A percentile compares a stretch with the other conserved stretches of the same genome.
phyloP scores from a whole-genome alignment of 257 asterid species.

The Phtheirospermum japonicum region DNA sequence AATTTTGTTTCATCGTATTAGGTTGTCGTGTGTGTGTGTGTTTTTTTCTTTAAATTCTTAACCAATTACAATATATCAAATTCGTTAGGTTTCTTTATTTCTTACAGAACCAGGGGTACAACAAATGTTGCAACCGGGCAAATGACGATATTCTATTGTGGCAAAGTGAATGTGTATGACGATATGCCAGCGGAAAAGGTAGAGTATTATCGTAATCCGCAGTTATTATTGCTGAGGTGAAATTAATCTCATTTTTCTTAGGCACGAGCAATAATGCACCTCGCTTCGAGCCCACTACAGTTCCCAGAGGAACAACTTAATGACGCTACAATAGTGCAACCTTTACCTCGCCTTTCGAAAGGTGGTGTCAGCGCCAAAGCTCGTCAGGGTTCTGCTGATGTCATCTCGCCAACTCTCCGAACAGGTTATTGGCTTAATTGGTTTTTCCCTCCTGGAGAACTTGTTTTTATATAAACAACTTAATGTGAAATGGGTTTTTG shows the following conservation, averaged over 20 bases:
- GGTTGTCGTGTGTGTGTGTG: not conserved
- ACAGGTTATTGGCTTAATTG: conserved; percentile 45
- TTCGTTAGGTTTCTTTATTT: no score
- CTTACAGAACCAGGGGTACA: conserved; percentile 50
- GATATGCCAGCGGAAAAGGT: conserved; percentile 86
- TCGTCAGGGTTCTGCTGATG: conserved; percentile 50
- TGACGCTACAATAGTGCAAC: conserved; percentile 43
- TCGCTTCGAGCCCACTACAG: conserved; percentile 76
- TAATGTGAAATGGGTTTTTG: conserved; percentile 22
- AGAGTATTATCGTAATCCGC: conserved; percentile 20
- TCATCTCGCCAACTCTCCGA: conserved; percentile 52
- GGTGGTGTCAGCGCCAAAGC: conserved; percentile 40
- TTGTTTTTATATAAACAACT: conserved; percentile 16
- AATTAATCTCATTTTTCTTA: conserved; percentile 26
- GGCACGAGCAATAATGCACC: conserved; percentile 78
- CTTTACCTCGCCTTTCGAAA: conserved; percentile 49
- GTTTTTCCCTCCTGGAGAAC: not conserved
- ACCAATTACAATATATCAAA: no score
- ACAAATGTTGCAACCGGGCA: conserved; percentile 57
- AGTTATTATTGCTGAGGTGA: conserved; percentile 11
- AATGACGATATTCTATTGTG: conserved; percentile 90
- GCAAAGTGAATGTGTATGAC: conserved; percentile 88
- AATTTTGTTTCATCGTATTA: no score
- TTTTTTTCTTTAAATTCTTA: conserved; percentile 10
- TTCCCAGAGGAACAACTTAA: conserved; percentile 58